Evolutionary conservation across 768 basidiomycete genomes (phyloP), one percentile per base, ranked within the genome.

Genomic region (Pleurotus tuber-regium): DNA sequence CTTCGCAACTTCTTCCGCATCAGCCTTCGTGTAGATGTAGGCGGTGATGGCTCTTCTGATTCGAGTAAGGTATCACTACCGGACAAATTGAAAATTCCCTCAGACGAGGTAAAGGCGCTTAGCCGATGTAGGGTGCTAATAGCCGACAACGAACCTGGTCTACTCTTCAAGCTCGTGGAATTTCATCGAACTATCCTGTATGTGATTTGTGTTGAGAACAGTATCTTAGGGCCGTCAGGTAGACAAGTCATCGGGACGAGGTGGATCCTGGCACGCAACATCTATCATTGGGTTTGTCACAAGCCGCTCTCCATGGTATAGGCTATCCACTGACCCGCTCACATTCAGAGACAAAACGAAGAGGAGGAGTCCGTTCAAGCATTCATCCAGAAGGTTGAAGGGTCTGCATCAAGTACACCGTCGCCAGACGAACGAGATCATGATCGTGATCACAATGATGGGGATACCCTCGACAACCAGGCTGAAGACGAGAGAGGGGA

Each of bases 251-350:
- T 66, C 1, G 63, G 65, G n/a, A 63, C 59, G 3, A 52, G 56
- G 28, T 60, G 54, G 55, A 54, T 66, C 11, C 35, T 66, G 4
- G 61, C 58, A 9, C 43, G 30, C 4, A 61, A 60, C 30, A 63
- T 65, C 7, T 43, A 16, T 30, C 18, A 19, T 19, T 67, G 63
- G 66, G 64, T 65, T 5, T 28, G 63, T 56, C n/a, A n/a, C n/a
- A n/a, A 4, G 21, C 14, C 35, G 21, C 21, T 23, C 40, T 11
- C 11, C 41, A 26, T 35, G 9, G 16, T 35, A 38, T 31, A 25
- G 38, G 31, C 14, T 43, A 12, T 16, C 8, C n/a, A 30, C 46
- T 38, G 9, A 21, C 16, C 21, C 3, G 41, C 25, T 36, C 23
- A 51, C 26, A 29, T 19, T 49, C 11, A 58, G 57, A 39, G 47